phyloP scores from a whole-genome alignment of 495 filamentous ascomycete genomes.

The Monascus purpureus region DNA sequence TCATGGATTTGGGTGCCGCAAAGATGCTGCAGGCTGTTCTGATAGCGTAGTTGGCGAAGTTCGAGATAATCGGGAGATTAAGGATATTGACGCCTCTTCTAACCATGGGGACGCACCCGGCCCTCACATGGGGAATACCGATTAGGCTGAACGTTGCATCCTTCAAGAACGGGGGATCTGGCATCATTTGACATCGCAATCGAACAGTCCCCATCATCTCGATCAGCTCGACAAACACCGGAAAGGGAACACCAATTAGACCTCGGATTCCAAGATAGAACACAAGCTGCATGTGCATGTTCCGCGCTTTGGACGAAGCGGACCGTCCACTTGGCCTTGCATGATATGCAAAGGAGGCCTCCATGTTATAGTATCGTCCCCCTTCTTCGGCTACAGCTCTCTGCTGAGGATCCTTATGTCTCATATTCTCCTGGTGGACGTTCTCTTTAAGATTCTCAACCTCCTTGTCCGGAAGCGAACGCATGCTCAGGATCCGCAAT shows the following conservation, averaged over 20 bases:
- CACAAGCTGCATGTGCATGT: constrained; percentile 93
- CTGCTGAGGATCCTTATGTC: constrained; percentile 75
- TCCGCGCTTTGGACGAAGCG: constrained; percentile 66
- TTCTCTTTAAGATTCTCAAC: constrained; percentile 66
- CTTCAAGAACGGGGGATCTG: constrained; percentile 82
- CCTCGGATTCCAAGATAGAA: constrained; percentile 73
- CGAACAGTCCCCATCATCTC: constrained; percentile 78
- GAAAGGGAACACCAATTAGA: constrained; percentile 73
- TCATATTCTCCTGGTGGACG: constrained; percentile 62
- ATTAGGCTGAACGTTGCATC: constrained; percentile 87
- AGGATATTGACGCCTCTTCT: constrained; percentile 80
- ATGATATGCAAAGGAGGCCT: constrained; percentile 88
- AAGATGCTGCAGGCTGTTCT: constrained; percentile 75
- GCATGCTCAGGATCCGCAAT: constrained; percentile 74
- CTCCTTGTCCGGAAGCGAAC: constrained; percentile 71
- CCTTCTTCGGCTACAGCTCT: constrained; percentile 81
- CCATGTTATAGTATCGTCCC: constrained; percentile 87
- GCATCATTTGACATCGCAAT: constrained; percentile 69
- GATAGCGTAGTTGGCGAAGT: constrained; percentile 96
- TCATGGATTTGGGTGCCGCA: constrained; percentile 92
- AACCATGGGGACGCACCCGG: constrained; percentile 85
- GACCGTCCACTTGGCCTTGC: constrained; percentile 57
- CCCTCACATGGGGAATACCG: constrained; percentile 76
- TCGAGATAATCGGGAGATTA: constrained; percentile 83
- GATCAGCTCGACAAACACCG: constrained; percentile 76